Conservation (phyloP, 192 early-diverging fungal species). For the Gorgonomyces haynaldii region DNA sequence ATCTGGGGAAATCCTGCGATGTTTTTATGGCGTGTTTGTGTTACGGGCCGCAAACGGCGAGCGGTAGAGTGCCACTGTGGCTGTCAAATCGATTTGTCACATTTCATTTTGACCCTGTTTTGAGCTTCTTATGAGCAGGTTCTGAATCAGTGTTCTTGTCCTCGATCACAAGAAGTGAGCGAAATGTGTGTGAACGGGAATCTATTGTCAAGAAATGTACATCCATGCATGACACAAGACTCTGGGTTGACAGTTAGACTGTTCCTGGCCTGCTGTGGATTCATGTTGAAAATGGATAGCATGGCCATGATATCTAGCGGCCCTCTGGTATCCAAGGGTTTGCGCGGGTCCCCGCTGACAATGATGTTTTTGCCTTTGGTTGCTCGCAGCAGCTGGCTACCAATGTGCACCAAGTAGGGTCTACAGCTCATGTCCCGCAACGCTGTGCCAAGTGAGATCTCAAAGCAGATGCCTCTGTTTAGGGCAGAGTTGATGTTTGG, state of each 20-base stretch:
- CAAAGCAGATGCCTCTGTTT: slow-evolving; percentile 67
- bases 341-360: slow-evolving; percentile 54
- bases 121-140: too few relatives aligned
- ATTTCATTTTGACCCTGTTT: too few relatives aligned
- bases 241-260: background rate
- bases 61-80: too few relatives aligned
- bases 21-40: too few relatives aligned
- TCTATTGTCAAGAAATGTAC: too few relatives aligned
- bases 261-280: background rate
- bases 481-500: slow-evolving; percentile 55
- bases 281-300: slow-evolving; percentile 29
- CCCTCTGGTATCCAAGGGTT: slow-evolving; percentile 59
- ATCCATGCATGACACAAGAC: background rate
- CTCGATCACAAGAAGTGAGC: too few relatives aligned
- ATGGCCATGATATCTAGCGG: slow-evolving; percentile 72
- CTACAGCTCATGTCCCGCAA: slow-evolving; percentile 44
- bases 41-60: too few relatives aligned
- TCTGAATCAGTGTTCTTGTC: too few relatives aligned
- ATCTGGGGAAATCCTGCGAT: too few relatives aligned
- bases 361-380: slow-evolving; percentile 72
- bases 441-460: slow-evolving; percentile 56
- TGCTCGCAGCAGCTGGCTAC: slow-evolving; percentile 48
- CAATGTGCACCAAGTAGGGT: slow-evolving; percentile 54
- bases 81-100: too few relatives aligned
- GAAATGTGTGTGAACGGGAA: too few relatives aligned